Evolutionary conservation across 2,329 filamentous ascomycete species (phyloP).

Genomic region (Cercospora janseana): DNA sequence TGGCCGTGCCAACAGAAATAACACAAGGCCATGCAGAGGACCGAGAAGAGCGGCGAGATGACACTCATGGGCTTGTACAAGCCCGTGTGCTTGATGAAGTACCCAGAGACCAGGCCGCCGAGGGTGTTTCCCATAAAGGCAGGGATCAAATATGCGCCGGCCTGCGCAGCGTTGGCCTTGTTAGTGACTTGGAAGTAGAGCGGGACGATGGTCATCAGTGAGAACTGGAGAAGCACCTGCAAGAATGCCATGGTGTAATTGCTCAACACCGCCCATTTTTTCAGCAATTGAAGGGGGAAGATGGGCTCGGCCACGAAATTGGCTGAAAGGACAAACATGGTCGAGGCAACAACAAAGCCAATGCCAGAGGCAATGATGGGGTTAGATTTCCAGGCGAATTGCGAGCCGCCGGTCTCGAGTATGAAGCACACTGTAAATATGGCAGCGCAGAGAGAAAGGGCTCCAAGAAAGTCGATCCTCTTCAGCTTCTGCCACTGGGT

Average conservation of each 20-base stretch:
- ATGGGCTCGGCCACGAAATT: conserved; percentile 47
- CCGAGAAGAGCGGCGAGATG: conserved; percentile 51
- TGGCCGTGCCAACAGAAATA: conserved; percentile 59
- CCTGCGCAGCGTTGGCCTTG: conserved; percentile 56
- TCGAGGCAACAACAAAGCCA: conserved; percentile 10
- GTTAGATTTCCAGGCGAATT: conserved; percentile 41
- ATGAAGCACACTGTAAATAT: conserved; percentile 49
- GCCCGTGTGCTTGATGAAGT: conserved; percentile 58
- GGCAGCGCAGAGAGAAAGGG: conserved; percentile 45
- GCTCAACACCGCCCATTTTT: conserved; percentile 52
- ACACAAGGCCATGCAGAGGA: conserved; percentile 54
- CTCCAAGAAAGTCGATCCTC: conserved; percentile 61
- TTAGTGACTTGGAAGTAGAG: conserved; percentile 68
- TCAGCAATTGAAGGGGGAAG: conserved; percentile 56
- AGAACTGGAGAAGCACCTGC: conserved; percentile 59
- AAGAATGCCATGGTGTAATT: conserved; percentile 54
- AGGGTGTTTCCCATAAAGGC: conserved; percentile 66
- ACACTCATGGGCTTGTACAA: conserved; percentile 58
- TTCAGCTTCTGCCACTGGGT: conserved; percentile 41
- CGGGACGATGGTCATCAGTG: conserved; percentile 64
- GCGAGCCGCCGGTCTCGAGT: conserved; percentile 51
- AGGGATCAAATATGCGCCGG: conserved; percentile 63
- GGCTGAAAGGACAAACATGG: conserved; percentile 28
- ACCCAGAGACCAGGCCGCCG: conserved; percentile 61
- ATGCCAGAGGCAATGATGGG: conserved; percentile 32